phyloP scores from a whole-genome alignment of 2,329 filamentous ascomycete genomes.

The Aureobasidium sp. region DNA sequence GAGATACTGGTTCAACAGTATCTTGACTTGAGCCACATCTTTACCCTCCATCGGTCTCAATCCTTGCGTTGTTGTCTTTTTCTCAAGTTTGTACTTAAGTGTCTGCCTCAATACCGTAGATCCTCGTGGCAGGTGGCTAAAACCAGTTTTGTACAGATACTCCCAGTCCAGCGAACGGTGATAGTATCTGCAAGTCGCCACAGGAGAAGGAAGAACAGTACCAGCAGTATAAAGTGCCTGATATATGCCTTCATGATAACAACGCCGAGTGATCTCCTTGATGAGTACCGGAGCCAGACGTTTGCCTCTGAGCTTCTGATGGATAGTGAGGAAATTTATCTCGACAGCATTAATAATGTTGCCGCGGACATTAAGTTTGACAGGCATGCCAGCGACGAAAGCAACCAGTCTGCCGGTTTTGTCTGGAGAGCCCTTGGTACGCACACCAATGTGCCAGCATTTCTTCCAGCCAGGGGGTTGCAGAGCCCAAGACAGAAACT shows the following conservation, averaged over 20 bases:
- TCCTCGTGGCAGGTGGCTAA: conserved; percentile 74
- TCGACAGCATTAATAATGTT: conserved; percentile 72
- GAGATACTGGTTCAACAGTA: no score
- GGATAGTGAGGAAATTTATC: conserved; percentile 94
- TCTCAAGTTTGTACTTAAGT: neutral
- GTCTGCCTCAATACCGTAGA: conserved; percentile 48
- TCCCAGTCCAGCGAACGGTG: conserved; percentile 92
- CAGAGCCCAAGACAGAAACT: conserved; percentile 87
- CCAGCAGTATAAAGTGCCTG: conserved; percentile 95
- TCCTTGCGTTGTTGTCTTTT: neutral
- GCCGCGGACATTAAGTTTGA: conserved; percentile 69
- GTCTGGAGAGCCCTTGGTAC: conserved; percentile 45
- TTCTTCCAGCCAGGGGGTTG: conserved; percentile 90
- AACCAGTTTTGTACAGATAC: conserved; percentile 89
- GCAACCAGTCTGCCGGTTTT: conserved; percentile 82
- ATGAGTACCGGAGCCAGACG: conserved; percentile 88
- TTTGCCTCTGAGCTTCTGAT: conserved; percentile 94
- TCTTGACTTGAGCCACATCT: no score
- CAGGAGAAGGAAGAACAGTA: conserved; percentile 78
- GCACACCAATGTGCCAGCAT: conserved; percentile 90
- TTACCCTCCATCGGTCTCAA: no score
- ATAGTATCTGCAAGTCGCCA: conserved; percentile 90
- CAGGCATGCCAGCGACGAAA: conserved; percentile 90
- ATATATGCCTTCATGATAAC: conserved; percentile 77
- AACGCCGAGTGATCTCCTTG: conserved; percentile 90